Evolutionary conservation across 176 grass and related monocot species (phyloP).

Genomic region (Oryza nivara): DNA sequence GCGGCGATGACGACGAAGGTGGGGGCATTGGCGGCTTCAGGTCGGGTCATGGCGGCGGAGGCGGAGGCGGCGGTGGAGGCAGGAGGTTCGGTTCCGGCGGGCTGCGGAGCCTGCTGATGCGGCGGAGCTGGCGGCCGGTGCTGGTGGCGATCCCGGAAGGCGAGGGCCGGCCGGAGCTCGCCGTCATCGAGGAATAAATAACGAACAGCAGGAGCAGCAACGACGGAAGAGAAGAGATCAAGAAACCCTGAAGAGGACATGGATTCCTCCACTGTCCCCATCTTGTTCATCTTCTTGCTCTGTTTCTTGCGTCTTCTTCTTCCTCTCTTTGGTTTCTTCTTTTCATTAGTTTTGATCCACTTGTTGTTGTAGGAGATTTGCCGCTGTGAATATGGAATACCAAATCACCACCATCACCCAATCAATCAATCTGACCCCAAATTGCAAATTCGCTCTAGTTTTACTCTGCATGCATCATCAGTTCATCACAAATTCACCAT

Average conservation of each 20-base stretch:
- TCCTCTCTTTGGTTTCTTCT: background rate
- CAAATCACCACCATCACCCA: background rate
- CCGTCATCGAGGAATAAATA: conserved; percentile 38
- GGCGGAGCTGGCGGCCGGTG: conserved; percentile 60
- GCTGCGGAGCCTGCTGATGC: conserved; percentile 57
- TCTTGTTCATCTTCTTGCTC: background rate
- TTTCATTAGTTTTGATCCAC: background rate
- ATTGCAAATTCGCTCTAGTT: background rate
- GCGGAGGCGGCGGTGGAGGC: background rate
- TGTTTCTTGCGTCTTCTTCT: background rate
- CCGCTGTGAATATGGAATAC: conserved; percentile 38
- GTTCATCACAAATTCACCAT: background rate
- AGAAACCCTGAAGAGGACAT: background rate
- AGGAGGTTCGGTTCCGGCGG: conserved; percentile 42
- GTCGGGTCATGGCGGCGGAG: background rate
- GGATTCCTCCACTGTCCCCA: background rate
- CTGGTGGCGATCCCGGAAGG: conserved; percentile 55
- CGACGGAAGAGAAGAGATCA: background rate
- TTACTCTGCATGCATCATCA: too few relatives aligned
- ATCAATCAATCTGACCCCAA: background rate
- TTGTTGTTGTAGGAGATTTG: background rate
- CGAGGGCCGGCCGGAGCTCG: conserved; percentile 42
- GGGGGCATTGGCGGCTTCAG: background rate
- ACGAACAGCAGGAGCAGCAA: background rate
- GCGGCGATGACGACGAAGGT: background rate